Percentiles rank a stretch among this genome's conserved stretches.
These are phyloP conservation scores for Fusarium equiseti DNA, from an alignment of 2,329 filamentous ascomycete genomes.

Conservation along the genomic window DNA sequence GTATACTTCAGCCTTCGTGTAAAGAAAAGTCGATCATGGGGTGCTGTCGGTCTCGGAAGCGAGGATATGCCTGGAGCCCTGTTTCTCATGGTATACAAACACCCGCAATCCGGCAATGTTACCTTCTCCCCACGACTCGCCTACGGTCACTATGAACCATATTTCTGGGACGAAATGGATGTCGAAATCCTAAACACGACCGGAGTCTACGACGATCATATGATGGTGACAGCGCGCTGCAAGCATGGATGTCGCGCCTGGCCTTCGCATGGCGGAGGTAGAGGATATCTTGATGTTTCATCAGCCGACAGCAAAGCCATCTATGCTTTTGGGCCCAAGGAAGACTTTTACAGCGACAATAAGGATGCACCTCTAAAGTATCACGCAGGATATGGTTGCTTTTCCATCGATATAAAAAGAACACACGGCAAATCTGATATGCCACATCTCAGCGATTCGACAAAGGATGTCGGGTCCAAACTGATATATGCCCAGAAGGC, in stretches of 20 bases:
- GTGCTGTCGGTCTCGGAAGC: slow-evolving; percentile 66
- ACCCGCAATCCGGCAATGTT: slow-evolving; percentile 60
- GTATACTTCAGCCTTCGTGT: slow-evolving; percentile 68
- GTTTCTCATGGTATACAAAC: slow-evolving; percentile 67
- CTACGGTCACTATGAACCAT: slow-evolving; percentile 65
- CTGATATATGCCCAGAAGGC: slow-evolving; percentile 50
- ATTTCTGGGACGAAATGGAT: slow-evolving; percentile 58
- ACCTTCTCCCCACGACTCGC: slow-evolving; percentile 68
- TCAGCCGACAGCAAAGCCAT: slow-evolving; percentile 63
- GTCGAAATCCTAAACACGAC: slow-evolving; percentile 61
- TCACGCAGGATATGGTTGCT: slow-evolving; percentile 66
- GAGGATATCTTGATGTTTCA: slow-evolving; percentile 63
- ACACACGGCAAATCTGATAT: slow-evolving; percentile 63
- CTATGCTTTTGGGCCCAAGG: slow-evolving; percentile 67
- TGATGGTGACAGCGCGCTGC: slow-evolving; percentile 66
- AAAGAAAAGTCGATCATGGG: slow-evolving; percentile 61
- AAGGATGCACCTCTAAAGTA: slow-evolving; percentile 60
- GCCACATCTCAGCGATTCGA: slow-evolving; percentile 50
- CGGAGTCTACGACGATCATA: slow-evolving; percentile 59
- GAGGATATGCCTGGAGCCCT: slow-evolving; percentile 64
- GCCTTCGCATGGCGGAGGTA: slow-evolving; percentile 50
- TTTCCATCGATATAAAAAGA: slow-evolving; percentile 66
- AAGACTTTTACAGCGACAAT: slow-evolving; percentile 58
- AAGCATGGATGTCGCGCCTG: slow-evolving; percentile 64
- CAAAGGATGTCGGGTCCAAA: slow-evolving; percentile 53